Evolutionary conservation across 192 early-diverging fungal species (phyloP).

Genomic region (Diversispora eburnea): DNA sequence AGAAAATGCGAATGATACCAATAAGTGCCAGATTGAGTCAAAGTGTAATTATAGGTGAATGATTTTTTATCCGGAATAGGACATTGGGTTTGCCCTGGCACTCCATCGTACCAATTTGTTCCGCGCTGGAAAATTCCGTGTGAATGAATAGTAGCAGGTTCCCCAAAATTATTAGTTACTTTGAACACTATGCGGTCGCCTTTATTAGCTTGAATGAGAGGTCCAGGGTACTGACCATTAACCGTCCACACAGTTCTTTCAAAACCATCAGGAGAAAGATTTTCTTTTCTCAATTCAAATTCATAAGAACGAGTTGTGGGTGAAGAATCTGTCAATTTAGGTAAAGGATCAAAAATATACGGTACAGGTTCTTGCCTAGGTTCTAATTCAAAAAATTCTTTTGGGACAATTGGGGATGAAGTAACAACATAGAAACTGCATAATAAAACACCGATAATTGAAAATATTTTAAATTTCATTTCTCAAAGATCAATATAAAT

Average conservation of each 20-base stretch:
- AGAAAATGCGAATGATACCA: slow-evolving; percentile 68
- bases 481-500: too few species aligned
- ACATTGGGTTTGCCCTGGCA: slow-evolving; percentile 70
- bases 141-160: slow-evolving; percentile 41
- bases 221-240: neutral
- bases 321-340: too few species aligned
- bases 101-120: slow-evolving; percentile 69
- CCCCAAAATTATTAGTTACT: neutral
- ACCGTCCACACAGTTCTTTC: neutral
- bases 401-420: too few species aligned
- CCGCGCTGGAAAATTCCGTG: slow-evolving; percentile 82
- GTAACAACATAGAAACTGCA: too few species aligned
- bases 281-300: neutral
- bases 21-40: slow-evolving; percentile 74
- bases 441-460: too few species aligned
- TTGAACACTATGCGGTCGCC: neutral
- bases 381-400: too few species aligned
- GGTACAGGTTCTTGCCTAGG: too few species aligned
- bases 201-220: neutral
- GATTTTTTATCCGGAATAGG: slow-evolving; percentile 61
- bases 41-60: slow-evolving; percentile 67
- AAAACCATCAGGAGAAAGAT: neutral
- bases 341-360: too few species aligned
- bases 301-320: neutral
- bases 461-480: too few species aligned